Evolutionary conservation across 306 rosid genomes (phyloP), one percentile per base, ranked within the genome.

Genomic region (Echinosophora koreensis): DNA sequence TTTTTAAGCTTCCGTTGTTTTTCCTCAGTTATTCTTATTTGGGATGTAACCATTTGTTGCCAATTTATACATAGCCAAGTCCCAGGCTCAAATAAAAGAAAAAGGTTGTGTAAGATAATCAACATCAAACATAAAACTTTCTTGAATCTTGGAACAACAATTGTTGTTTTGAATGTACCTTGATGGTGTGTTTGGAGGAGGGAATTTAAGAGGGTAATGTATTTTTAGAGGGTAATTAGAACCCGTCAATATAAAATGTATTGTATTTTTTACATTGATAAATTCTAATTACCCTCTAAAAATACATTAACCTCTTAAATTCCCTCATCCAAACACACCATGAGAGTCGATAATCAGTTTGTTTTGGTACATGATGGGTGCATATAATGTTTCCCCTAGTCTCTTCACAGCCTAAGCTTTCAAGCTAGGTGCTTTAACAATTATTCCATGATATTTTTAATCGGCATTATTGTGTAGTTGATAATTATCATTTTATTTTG

Each of bases 161-260:
- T 44, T 76, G 54, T 75, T 70, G 61, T 87, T 74, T 58, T 46
- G 5, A 32, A 52, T 66, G 66, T 55, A 46, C 60, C 56, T 22
- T 68, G 22, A 22, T 22, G 22, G 22, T 22, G 22, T 22, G 22
- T 22, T 22, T 22, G 22, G 22, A 22, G 22, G 22, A 22, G 22
- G 22, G 22, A 22, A 22, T 22, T 22, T 22, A 22, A 22, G 22
- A 22, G 22, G 22, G 22, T 22, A 22, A 22, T 22, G 22, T 22
- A 22, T 22, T 22, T 22, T 22, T 22, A 22, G 22, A 22, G 22
- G 22, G 22, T 22, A 22, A 22, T 22, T 22, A 22, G 22, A 22
- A 22, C 1, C 22, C 22, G 1, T 22, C 22, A 22, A 22, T 22
- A 22, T 22, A 22, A 22, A 22, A 22, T 22, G 22, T 22, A 22